phyloP scores from a whole-genome alignment of 1,139 yeast species.

The Sugiyamaella pinicola region DNA sequence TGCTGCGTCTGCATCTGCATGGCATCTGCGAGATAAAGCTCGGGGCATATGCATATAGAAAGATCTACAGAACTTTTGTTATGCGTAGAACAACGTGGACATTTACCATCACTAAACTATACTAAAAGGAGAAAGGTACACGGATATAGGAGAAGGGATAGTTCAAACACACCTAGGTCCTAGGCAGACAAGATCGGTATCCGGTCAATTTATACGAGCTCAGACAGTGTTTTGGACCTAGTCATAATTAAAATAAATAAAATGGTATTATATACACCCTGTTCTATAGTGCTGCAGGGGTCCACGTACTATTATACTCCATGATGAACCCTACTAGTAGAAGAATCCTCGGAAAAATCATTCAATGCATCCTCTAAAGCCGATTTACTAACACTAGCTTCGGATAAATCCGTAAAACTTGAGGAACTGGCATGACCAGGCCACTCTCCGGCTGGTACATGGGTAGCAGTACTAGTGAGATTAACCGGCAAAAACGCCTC shows the following conservation, averaged over 20 bases:
- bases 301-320: background rate
- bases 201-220: background rate
- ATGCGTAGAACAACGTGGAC: no score
- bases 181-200: background rate
- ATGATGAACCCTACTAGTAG: constrained; percentile 5
- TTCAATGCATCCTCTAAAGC: constrained; percentile 49
- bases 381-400: constrained; percentile 48
- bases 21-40: background rate
- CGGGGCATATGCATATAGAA: background rate
- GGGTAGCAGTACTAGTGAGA: background rate
- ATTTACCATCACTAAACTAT: no score
- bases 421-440: constrained; percentile 19
- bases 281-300: no score
- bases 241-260: constrained; percentile 9
- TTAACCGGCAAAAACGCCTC: constrained; percentile 23
- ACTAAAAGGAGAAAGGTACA: no score
- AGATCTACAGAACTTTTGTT: no score
- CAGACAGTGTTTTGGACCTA: no score
- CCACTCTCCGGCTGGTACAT: background rate
- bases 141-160: no score
- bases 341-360: constrained; percentile 20
- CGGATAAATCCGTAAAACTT: constrained; percentile 27
- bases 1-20: background rate
- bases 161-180: no score
- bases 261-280: background rate